Conservation (phyloP, 148 eudicot species). For the Spergularia marina region DNA sequence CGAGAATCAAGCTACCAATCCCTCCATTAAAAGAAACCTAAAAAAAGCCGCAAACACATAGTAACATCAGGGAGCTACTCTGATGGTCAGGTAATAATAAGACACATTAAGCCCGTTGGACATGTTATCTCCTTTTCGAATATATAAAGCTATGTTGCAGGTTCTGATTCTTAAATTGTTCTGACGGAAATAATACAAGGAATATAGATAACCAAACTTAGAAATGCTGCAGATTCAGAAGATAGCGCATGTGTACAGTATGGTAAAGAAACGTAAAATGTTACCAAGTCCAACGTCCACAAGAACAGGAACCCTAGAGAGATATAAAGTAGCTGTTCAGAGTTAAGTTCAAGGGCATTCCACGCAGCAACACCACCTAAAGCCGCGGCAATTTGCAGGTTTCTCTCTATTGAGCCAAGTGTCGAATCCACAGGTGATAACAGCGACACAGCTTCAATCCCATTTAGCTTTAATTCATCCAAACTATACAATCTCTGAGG, state of each 20-base stretch:
- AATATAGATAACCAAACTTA: neutral
- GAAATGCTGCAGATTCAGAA: neutral
- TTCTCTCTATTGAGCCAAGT: slow-evolving; percentile 76
- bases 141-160: too few relatives aligned
- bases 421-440: slow-evolving; percentile 84
- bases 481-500: slow-evolving; percentile 88
- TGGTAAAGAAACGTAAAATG: slow-evolving; percentile 2
- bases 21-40: slow-evolving; percentile 82
- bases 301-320: slow-evolving; percentile 67
- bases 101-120: too few relatives aligned
- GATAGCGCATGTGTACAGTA: neutral
- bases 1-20: slow-evolving; percentile 63
- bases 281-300: slow-evolving; percentile 75
- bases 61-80: neutral
- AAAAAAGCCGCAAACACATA: neutral
- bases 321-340: slow-evolving; percentile 55
- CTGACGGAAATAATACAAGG: neutral
- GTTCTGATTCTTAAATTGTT: too few relatives aligned
- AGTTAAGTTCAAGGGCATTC: slow-evolving; percentile 58
- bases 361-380: slow-evolving; percentile 68
- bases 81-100: too few relatives aligned
- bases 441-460: slow-evolving; percentile 65
- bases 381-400: slow-evolving; percentile 68
- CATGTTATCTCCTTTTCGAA: too few relatives aligned
- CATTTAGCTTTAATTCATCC: slow-evolving; percentile 87